A percentile compares a stretch with the other conserved stretches of the same genome.
Conservation (phyloP, 2,329 filamentous ascomycete genomes). For the Botrytis aclada region DNA sequence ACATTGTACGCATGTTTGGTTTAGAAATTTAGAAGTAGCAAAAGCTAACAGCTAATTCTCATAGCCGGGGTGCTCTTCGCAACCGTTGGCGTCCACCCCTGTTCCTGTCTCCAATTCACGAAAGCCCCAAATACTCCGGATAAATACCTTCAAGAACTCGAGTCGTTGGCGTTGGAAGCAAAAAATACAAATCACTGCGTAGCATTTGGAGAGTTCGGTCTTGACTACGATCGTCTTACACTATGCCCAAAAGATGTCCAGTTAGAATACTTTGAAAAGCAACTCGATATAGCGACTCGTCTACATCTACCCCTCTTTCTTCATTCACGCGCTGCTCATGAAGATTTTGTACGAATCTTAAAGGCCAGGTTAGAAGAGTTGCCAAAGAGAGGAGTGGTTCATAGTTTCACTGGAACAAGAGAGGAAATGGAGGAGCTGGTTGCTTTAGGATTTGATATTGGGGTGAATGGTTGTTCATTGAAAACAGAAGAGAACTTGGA, state of each 20-base stretch:
- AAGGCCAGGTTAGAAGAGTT: slow-evolving; percentile 61
- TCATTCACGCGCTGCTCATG: slow-evolving; percentile 83
- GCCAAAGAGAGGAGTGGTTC: slow-evolving; percentile 77
- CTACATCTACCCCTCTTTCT: slow-evolving; percentile 85
- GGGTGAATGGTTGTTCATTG: slow-evolving; percentile 95
- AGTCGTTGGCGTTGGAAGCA: slow-evolving; percentile 57
- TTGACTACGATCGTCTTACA: slow-evolving; percentile 91
- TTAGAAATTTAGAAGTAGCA: neutral
- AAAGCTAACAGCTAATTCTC: slow-evolving; percentile 24
- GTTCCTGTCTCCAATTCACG: slow-evolving; percentile 74
- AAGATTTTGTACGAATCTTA: slow-evolving; percentile 76
- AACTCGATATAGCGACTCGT: slow-evolving; percentile 50
- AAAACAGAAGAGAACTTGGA: slow-evolving; percentile 90
- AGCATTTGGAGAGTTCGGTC: slow-evolving; percentile 91
- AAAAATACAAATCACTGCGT: slow-evolving; percentile 47
- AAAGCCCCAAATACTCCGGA: slow-evolving; percentile 46
- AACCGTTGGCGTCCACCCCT: slow-evolving; percentile 93
- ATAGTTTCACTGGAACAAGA: slow-evolving; percentile 87
- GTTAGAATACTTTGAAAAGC: slow-evolving; percentile 77
- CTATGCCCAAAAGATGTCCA: slow-evolving; percentile 77
- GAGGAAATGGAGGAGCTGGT: slow-evolving; percentile 82
- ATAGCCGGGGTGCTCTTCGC: slow-evolving; percentile 78
- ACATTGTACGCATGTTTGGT: slow-evolving; percentile 57
- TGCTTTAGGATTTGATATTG: slow-evolving; percentile 79
- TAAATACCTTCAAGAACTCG: slow-evolving; percentile 56